phyloP scores from a whole-genome alignment of 768 basidiomycete genomes.

The Cystofilobasidium ferigula region DNA sequence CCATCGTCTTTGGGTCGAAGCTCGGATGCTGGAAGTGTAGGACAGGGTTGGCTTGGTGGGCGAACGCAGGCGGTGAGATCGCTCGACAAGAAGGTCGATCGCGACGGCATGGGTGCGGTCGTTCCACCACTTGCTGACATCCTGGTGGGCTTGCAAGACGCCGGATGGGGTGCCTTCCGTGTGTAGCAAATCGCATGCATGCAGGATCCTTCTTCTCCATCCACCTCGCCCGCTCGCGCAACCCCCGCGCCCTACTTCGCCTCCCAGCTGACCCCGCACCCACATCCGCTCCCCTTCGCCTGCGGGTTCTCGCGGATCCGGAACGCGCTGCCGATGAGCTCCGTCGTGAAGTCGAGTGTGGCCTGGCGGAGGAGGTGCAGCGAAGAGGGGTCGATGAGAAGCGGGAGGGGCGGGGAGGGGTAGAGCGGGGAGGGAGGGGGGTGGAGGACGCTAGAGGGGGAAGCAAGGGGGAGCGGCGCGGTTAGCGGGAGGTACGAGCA shows the following conservation, averaged over 20 bases:
- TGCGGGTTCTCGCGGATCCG: conserved; percentile 74
- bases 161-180: no score
- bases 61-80: no score
- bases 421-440: conserved; percentile 7
- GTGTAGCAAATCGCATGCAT: no score
- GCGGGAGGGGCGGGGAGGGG: conserved; percentile 27
- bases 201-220: no score
- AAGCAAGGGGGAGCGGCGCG: conserved; percentile 44
- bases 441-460: conserved; percentile 46
- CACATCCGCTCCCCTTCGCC: conserved; percentile 72
- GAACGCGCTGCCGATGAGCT: conserved; percentile 89
- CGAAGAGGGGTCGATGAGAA: conserved; percentile 78
- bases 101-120: no score
- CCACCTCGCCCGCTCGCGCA: no score
- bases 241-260: conserved; percentile 48
- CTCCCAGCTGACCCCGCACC: conserved; percentile 95
- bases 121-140: no score
- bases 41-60: no score
- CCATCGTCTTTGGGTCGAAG: no score
- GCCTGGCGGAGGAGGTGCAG: conserved; percentile 75
- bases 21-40: no score
- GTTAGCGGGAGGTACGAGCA: neutral
- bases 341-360: conserved; percentile 80
- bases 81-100: no score
- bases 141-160: no score